Conservation (phyloP, 371 early-diverging fungal genomes). For the Mucor saturninus region DNA sequence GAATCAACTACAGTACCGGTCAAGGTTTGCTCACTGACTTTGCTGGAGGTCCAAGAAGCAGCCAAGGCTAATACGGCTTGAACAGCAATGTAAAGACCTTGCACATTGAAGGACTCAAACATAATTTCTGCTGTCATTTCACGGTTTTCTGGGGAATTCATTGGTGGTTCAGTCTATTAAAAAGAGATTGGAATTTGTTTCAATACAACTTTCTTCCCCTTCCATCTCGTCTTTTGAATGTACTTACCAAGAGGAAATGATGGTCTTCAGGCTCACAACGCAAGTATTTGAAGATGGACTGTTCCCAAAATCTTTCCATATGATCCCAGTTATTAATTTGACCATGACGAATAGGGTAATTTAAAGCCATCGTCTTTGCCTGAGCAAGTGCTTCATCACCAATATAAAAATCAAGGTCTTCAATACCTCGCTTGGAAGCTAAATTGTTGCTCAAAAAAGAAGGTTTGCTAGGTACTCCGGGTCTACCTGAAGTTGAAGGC, state of each 20-base stretch:
- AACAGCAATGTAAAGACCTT: constrained; percentile 91
- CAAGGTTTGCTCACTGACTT: constrained; percentile 79
- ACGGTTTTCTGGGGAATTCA: constrained; percentile 92
- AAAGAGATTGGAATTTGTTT: background rate
- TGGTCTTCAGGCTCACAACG: constrained; percentile 98
- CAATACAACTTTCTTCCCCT: background rate
- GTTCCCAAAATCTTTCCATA: constrained; percentile 96
- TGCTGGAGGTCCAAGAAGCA: constrained; percentile 87
- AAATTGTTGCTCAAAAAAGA: constrained; percentile 71
- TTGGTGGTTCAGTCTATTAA: constrained; percentile 85
- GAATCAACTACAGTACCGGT: constrained; percentile 98
- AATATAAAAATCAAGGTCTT: constrained; percentile 96
- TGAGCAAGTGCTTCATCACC: constrained; percentile 95
- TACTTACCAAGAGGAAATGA: constrained; percentile 79
- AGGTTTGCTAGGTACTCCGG: constrained; percentile 65
- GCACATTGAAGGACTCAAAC: constrained; percentile 91
- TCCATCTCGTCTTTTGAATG: background rate
- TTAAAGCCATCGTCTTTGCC: constrained; percentile 81
- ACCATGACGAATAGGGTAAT: constrained; percentile 90
- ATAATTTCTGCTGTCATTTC: constrained; percentile 94
- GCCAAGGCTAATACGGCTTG: constrained; percentile 93
- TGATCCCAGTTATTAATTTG: constrained; percentile 94
- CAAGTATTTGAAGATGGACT: constrained; percentile 95
- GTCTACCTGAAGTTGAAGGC: constrained; percentile 53
- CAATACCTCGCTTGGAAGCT: constrained; percentile 95